Percentiles rank a stretch among this genome's conserved stretches.
These are phyloP conservation scores for Aspergillus sp. DNA, from an alignment of 2,329 filamentous ascomycete genomes.

Conservation along the genomic window DNA sequence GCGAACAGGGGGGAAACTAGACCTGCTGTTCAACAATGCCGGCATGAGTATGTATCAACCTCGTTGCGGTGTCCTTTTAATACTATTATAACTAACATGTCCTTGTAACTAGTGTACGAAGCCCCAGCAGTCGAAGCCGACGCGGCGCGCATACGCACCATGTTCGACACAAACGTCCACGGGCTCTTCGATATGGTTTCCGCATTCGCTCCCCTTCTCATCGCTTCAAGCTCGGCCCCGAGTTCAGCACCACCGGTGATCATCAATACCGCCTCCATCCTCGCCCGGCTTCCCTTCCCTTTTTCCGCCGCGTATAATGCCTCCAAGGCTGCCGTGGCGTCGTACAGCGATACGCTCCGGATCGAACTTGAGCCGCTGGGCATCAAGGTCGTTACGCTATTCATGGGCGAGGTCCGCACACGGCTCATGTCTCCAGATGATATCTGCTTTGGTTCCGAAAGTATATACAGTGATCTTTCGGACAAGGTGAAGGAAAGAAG, in stretches of 20 bases:
- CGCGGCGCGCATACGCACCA: neutral
- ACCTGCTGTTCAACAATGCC: slow-evolving; percentile 7
- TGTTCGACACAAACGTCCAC: slow-evolving; percentile 7
- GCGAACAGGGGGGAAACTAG: neutral
- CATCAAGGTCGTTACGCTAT: neutral
- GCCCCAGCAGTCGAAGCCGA: slow-evolving; percentile 1
- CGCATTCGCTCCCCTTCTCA: slow-evolving; percentile 5
- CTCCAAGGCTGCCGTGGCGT: slow-evolving; percentile 3
- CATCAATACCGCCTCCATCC: neutral
- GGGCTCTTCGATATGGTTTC: neutral
- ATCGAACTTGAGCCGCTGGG: neutral
- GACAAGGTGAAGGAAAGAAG: neutral
- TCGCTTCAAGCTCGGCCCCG: neutral
- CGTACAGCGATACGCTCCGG: neutral
- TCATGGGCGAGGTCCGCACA: slow-evolving; percentile 2
- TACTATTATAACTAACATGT: too few species aligned
- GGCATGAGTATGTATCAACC: neutral
- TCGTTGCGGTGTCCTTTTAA: too few species aligned
- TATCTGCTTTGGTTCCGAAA: neutral
- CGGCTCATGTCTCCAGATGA: slow-evolving; percentile 1
- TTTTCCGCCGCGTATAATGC: slow-evolving; percentile 1
- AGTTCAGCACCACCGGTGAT: neutral
- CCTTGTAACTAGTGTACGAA: neutral
- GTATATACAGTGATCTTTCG: neutral
- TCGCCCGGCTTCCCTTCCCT: neutral